Conservation (phyloP, 1,139 yeast species). For the Candida pseudoviswanathii region DNA sequence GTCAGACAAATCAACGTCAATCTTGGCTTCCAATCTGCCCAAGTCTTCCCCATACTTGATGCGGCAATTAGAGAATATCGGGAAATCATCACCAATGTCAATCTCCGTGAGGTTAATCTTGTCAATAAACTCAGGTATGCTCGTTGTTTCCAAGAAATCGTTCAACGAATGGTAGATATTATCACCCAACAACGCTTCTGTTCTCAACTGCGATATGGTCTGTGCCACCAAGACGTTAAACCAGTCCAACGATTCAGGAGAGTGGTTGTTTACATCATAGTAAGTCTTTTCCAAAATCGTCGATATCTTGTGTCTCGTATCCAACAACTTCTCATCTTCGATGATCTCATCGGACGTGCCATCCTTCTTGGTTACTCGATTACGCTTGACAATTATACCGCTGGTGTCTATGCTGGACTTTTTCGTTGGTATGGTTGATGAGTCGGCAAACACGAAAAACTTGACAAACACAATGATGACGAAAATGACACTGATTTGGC, state of each 20-base stretch:
- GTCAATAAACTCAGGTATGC: slow-evolving; percentile 79
- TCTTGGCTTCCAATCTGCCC: slow-evolving; percentile 80
- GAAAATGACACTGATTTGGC: slow-evolving; percentile 81
- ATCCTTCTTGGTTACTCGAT: slow-evolving; percentile 17
- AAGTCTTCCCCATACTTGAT: slow-evolving; percentile 59
- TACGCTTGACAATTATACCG: slow-evolving; percentile 42
- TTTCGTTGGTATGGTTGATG: slow-evolving; percentile 33
- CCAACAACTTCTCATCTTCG: slow-evolving; percentile 24
- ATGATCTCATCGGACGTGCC: slow-evolving; percentile 9
- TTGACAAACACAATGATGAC: slow-evolving; percentile 76
- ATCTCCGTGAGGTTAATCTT: slow-evolving; percentile 79
- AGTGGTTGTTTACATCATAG: slow-evolving; percentile 85
- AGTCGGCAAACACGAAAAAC: slow-evolving; percentile 86
- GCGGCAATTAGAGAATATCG: slow-evolving; percentile 91
- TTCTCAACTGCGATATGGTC: slow-evolving; percentile 79
- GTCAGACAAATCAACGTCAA: slow-evolving; percentile 91
- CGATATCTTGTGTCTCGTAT: slow-evolving; percentile 21
- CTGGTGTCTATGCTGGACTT: slow-evolving; percentile 32
- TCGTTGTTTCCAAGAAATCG: slow-evolving; percentile 50
- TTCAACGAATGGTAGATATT: slow-evolving; percentile 80
- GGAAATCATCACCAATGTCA: slow-evolving; percentile 93
- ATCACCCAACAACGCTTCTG: slow-evolving; percentile 82
- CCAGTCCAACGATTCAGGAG: slow-evolving; percentile 94
- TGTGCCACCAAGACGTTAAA: slow-evolving; percentile 93
- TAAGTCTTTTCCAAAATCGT: slow-evolving; percentile 85